phyloP scores from a whole-genome alignment of 257 asterid species.

The Gardenia jasminoides region DNA sequence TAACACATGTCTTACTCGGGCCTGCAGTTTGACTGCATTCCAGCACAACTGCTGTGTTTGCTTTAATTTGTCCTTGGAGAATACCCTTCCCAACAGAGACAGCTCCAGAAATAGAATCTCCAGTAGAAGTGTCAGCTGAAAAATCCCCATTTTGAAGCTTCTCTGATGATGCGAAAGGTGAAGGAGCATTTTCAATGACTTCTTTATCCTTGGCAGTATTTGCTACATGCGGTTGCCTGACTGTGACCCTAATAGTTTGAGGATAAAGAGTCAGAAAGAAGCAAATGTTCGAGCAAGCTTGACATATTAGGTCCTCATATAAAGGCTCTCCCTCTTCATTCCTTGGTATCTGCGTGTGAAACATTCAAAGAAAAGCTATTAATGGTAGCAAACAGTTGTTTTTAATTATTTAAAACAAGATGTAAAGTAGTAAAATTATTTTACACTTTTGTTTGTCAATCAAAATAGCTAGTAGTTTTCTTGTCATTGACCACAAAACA shows the following conservation, averaged over 20 bases:
- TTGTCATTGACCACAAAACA: not conserved
- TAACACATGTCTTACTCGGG: constrained; percentile 45
- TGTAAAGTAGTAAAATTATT: not conserved
- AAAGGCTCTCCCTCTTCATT: constrained; percentile 90
- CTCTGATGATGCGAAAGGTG: constrained; percentile 24
- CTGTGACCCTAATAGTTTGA: constrained; percentile 39
- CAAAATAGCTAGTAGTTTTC: not conserved
- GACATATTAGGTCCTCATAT: constrained; percentile 84
- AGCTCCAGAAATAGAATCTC: constrained; percentile 24
- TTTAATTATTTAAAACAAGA: not conserved
- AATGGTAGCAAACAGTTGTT: not conserved
- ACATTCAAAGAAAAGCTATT: not conserved
- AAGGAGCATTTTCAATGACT: constrained; percentile 33
- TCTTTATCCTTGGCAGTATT: constrained; percentile 38
- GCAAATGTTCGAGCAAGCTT: constrained; percentile 63
- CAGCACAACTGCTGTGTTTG: constrained; percentile 7
- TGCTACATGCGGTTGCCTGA: constrained; percentile 20
- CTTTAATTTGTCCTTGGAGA: constrained; percentile 15
- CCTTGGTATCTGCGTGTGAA: constrained; percentile 62
- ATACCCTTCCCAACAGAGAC: constrained; percentile 19
- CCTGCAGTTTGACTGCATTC: constrained; percentile 40
- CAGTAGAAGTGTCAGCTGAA: constrained; percentile 21
- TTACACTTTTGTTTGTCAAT: not conserved
- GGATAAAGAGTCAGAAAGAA: constrained; percentile 67
- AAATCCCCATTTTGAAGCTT: constrained; percentile 29